Evolutionary conservation across 2,329 filamentous ascomycete species (phyloP).

Genomic region (Paraphoma chrysanthemicola): DNA sequence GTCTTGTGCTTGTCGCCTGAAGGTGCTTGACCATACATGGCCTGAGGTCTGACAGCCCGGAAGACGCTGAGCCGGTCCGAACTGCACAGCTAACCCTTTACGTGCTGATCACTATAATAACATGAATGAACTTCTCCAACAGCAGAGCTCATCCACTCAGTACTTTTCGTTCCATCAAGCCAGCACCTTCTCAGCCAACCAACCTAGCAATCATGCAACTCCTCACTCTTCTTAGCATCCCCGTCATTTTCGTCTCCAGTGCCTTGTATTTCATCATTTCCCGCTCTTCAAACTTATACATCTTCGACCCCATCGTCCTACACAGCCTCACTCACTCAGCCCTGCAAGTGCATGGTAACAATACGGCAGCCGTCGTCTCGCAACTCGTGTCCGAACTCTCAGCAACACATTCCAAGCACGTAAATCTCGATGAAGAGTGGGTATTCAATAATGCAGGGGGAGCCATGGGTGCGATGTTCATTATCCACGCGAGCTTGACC

Average conservation of each 20-base stretch:
- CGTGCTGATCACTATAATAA: too few species aligned
- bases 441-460: constrained; percentile 92
- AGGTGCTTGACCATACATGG: not conserved
- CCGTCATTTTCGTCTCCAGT: not conserved
- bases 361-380: constrained; percentile 72
- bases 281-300: constrained; percentile 49
- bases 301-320: constrained; percentile 74
- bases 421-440: constrained; percentile 81
- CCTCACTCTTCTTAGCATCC: not conserved
- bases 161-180: too few species aligned
- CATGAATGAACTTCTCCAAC: not conserved
- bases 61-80: not conserved
- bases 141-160: too few species aligned
- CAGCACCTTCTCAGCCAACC: not conserved
- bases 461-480: constrained; percentile 91
- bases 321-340: constrained; percentile 72
- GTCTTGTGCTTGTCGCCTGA: not conserved
- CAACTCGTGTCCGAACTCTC: constrained; percentile 74
- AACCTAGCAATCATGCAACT: not conserved
- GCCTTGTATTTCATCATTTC: not conserved
- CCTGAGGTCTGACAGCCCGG: not conserved
- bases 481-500: constrained; percentile 85
- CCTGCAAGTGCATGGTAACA: constrained; percentile 73
- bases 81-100: too few species aligned
- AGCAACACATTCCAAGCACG: constrained; percentile 47